Evolutionary conservation across 805 yeast species (phyloP), one percentile per base, ranked within the genome.

Genomic region (Wickerhamiella brachini): DNA sequence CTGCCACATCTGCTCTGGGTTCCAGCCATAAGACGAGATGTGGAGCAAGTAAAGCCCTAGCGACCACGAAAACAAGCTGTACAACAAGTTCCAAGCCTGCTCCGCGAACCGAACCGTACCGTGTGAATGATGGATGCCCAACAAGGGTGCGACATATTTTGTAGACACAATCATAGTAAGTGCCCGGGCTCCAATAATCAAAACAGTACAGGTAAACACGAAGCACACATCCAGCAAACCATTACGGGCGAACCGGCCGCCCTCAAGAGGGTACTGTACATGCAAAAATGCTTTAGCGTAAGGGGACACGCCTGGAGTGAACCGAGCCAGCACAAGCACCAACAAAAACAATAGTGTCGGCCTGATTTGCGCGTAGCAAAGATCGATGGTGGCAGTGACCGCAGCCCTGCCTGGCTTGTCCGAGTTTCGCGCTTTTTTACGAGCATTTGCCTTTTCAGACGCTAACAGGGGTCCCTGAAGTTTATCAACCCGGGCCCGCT

Each of bases 41-140:
- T 64, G 66, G 60, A 83, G 80, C 17, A 87, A 66, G 53, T 71
- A 71, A 52, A 76, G 66, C 0, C 95, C 95, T 52, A 68, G 68
- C 1, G 63, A 45, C 62, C 80, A 80, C 9, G 85, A 75, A 10
- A 67, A 57, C 6, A 74, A 57, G 68, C 79, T 85, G 63, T 83
- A 85, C 6, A 77, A 59, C 17, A 78, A 63, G 34, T 77, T 71
- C 95, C 95, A 88, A 48, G 86, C 80, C 70, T 87, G 96, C 66
- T 87, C 96, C 51, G 86, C 83, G 62, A 85, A 87, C 52, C 95
- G 74, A 51, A 76, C 76, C 21, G 72, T 69, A 0, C 82, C 76
- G 58, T 79, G 80, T 15, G 63, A 64, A 2, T 73, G 66, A 41
- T 65, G 65, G 47, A 84, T 78, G 22, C 75, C 69, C 26, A 52